Evolutionary conservation across 2,329 filamentous ascomycete genomes (phyloP).

Genomic region (Nemania sp.): DNA sequence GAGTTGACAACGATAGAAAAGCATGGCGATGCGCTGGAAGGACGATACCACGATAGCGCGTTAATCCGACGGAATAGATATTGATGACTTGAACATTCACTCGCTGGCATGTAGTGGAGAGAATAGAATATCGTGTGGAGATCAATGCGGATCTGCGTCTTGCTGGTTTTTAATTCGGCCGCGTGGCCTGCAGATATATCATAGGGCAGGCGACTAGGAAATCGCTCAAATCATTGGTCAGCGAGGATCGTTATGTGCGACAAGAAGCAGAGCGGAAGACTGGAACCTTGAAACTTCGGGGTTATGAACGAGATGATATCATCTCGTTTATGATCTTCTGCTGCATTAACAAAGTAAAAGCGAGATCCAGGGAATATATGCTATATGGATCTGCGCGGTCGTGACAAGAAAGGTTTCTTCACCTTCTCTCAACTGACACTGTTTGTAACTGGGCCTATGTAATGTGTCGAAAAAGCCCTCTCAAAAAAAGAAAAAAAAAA

Average conservation of each 20-base stretch:
- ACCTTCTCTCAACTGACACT: not conserved
- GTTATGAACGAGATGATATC: not conserved
- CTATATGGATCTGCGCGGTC: not conserved
- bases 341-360: conserved; percentile 12
- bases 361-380: conserved; percentile 11
- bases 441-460: not conserved
- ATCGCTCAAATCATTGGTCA: too few relatives aligned
- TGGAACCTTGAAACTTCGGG: not conserved
- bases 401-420: not conserved
- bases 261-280: too few relatives aligned
- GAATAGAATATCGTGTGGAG: too few relatives aligned
- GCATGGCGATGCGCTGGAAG: not conserved
- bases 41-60: not conserved
- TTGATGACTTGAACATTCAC: not conserved
- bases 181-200: too few relatives aligned
- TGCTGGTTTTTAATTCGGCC: too few relatives aligned
- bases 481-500: too few relatives aligned
- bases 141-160: too few relatives aligned
- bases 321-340: conserved; percentile 11
- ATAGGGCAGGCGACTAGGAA: too few relatives aligned
- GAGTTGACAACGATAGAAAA: not conserved
- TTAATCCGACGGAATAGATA: not conserved
- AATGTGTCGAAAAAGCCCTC: not conserved
- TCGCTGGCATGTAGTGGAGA: too few relatives aligned
- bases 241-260: too few relatives aligned